phyloP scores from a whole-genome alignment of 2,329 filamentous ascomycete species.

The Scedosporium minutisporum region DNA sequence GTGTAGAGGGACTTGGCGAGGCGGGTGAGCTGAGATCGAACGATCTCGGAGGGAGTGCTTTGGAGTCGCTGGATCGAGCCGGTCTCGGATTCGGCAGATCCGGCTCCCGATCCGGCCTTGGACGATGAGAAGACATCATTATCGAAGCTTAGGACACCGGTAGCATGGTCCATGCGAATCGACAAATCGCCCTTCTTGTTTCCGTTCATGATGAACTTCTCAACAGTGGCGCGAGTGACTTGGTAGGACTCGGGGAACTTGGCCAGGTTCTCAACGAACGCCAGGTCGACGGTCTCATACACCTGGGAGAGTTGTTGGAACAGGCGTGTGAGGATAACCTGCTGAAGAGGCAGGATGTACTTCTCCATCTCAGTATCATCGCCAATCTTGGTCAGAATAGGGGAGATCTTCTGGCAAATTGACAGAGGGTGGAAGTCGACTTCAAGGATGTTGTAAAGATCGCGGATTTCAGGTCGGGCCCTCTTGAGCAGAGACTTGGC shows the following conservation, averaged over 20 bases:
- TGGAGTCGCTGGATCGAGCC: conserved; percentile 88
- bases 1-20: conserved; percentile 85
- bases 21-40: conserved; percentile 85
- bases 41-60: conserved; percentile 95
- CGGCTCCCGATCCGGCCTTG: conserved; percentile 79
- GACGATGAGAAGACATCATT: conserved; percentile 96
- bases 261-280: conserved; percentile 86
- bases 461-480: conserved; percentile 85
- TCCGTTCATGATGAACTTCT: conserved; percentile 99
- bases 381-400: conserved; percentile 88
- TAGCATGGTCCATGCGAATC: conserved; percentile 91
- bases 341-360: conserved; percentile 90
- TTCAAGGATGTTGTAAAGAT: conserved; percentile 97
- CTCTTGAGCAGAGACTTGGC: conserved; percentile 92
- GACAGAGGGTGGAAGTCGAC: conserved; percentile 98
- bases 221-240: conserved; percentile 79
- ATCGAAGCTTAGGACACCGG: conserved; percentile 91
- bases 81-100: conserved; percentile 77
- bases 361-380: conserved; percentile 93
- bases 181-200: conserved; percentile 99
- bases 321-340: conserved; percentile 93
- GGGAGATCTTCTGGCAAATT: conserved; percentile 98
- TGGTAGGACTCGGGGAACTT: conserved; percentile 96
- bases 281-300: conserved; percentile 93
- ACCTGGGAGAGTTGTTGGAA: conserved; percentile 99